phyloP scores from a whole-genome alignment of 169 alveolate genomes.

The Eimeria acervulina region DNA sequence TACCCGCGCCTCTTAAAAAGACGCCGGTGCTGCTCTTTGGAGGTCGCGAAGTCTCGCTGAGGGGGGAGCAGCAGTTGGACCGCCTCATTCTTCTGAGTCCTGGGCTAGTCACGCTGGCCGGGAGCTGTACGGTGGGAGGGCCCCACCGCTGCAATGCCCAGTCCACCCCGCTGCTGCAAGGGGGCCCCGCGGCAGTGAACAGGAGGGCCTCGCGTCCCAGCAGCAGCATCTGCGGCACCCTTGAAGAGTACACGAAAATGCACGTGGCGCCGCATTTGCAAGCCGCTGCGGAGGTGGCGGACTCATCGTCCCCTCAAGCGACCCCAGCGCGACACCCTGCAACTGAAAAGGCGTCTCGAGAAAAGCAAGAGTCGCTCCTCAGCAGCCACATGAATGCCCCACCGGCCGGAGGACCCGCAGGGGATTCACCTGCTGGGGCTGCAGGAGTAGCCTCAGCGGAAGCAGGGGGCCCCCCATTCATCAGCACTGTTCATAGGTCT shows the following conservation, averaged over 20 bases:
- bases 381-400: not conserved
- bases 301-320: not conserved
- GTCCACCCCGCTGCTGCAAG: not conserved
- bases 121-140: constrained; percentile 60
- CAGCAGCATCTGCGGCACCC: constrained; percentile 14
- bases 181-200: not conserved
- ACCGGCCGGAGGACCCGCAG: too few species aligned
- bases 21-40: constrained; percentile 31
- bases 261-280: constrained; percentile 35
- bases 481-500: not conserved
- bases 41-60: constrained; percentile 45
- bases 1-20: constrained; percentile 24
- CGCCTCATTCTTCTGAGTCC: constrained; percentile 50
- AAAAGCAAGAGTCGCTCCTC: not conserved
- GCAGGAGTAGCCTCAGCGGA: not conserved
- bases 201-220: not conserved
- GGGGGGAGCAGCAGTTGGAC: constrained; percentile 63
- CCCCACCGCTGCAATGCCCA: constrained; percentile 62
- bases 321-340: not conserved
- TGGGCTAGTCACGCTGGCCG: constrained; percentile 31
- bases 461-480: not conserved
- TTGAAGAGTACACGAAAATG: not conserved
- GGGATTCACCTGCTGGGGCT: not conserved
- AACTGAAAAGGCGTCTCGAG: not conserved
- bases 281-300: not conserved